These are phyloP conservation scores for Ogataea pignaliae DNA, from an alignment of 805 yeast genomes.

Conservation along the genomic window DNA sequence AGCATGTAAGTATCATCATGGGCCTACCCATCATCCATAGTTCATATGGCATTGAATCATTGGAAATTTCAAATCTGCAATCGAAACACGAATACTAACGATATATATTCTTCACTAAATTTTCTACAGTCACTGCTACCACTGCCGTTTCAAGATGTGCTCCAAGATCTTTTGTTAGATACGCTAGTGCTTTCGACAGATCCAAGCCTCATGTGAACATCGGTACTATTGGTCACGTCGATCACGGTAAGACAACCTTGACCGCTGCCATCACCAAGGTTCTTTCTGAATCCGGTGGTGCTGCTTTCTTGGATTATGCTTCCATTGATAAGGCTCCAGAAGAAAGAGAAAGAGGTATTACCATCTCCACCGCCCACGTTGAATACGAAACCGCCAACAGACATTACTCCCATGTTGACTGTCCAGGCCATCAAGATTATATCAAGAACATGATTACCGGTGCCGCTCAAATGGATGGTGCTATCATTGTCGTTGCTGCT, in stretches of 20 bases:
- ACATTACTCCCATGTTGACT: slow-evolving; percentile 97
- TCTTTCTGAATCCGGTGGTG: slow-evolving; percentile 83
- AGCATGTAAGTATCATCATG: slow-evolving; percentile 16
- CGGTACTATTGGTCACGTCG: slow-evolving; percentile 99
- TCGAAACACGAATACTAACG: not conserved
- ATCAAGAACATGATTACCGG: slow-evolving; percentile 99
- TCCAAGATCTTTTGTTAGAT: slow-evolving; percentile 25
- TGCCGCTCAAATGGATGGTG: slow-evolving; percentile 99
- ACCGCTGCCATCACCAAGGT: slow-evolving; percentile 99
- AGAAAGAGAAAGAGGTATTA: slow-evolving; percentile 99
- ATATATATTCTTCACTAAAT: not conserved
- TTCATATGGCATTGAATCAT: too few relatives aligned
- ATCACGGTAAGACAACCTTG: slow-evolving; percentile 97
- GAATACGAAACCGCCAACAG: slow-evolving; percentile 93
- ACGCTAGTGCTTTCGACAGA: slow-evolving; percentile 83
- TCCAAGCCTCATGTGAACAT: slow-evolving; percentile 94
- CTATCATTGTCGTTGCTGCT: slow-evolving; percentile 98
- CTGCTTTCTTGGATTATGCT: slow-evolving; percentile 86
- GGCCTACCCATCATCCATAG: not conserved
- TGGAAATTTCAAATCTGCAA: too few relatives aligned
- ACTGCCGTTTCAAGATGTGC: slow-evolving; percentile 13
- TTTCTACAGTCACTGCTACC: slow-evolving; percentile 1
- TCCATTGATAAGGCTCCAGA: slow-evolving; percentile 97
- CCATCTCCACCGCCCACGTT: slow-evolving; percentile 96
- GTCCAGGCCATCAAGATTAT: slow-evolving; percentile 99